These are phyloP conservation scores for Fusarium keratoplasticum DNA, from an alignment of 2,329 filamentous ascomycete genomes.

Conservation along the genomic window DNA sequence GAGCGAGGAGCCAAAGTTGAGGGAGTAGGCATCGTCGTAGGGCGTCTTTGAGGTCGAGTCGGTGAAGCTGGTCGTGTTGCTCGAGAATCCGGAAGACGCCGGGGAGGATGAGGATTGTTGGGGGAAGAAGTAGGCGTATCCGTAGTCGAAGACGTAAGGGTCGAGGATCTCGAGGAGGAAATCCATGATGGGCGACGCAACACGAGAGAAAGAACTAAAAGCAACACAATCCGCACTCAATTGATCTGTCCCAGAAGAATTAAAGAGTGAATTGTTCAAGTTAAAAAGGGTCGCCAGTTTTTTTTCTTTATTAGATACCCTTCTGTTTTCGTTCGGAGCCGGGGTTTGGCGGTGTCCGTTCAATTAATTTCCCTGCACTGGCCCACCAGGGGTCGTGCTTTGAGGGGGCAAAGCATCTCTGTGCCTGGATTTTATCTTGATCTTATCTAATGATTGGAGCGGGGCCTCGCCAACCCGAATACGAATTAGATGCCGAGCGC, in stretches of 20 bases:
- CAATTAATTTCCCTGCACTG: slow-evolving; percentile 1
- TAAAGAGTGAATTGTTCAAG: slow-evolving; percentile 1
- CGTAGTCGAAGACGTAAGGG: slow-evolving; percentile 54
- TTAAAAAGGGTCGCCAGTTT: not conserved
- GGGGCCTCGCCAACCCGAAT: slow-evolving; percentile 28
- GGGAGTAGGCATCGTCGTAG: slow-evolving; percentile 29
- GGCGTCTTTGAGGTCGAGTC: slow-evolving; percentile 14
- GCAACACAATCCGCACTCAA: not conserved
- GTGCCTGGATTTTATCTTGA: slow-evolving; percentile 39
- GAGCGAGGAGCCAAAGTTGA: slow-evolving; percentile 47
- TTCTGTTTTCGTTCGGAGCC: not conserved
- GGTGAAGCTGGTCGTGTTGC: slow-evolving; percentile 31
- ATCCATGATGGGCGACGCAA: slow-evolving; percentile 48
- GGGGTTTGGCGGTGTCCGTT: slow-evolving; percentile 6
- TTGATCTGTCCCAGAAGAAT: not conserved
- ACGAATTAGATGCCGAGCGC: slow-evolving; percentile 28
- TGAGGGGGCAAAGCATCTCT: slow-evolving; percentile 5
- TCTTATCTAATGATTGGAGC: slow-evolving; percentile 40
- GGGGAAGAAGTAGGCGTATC: slow-evolving; percentile 54
- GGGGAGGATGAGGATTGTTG: slow-evolving; percentile 24
- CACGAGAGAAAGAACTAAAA: not conserved
- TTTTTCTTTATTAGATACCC: slow-evolving; percentile 18
- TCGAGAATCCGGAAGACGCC: slow-evolving; percentile 4
- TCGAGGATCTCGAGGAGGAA: slow-evolving; percentile 55
- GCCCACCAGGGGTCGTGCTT: slow-evolving; percentile 30